Percentiles rank a stretch among this genome's conserved stretches.
Evolutionary conservation across 306 rosid species (phyloP).

Genomic region (Macrotyloma uniflorum): DNA sequence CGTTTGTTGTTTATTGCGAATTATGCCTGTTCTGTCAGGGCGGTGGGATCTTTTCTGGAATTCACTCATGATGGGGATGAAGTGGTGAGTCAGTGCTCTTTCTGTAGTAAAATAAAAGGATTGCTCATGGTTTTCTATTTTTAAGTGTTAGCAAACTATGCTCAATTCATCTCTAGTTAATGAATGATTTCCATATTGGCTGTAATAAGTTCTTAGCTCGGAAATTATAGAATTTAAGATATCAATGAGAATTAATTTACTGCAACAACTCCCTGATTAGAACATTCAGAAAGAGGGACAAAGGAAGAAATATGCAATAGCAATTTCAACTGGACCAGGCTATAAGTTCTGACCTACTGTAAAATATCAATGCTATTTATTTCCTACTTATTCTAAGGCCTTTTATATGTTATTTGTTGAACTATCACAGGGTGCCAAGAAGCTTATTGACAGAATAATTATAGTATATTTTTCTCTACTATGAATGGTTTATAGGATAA

Average conservation of each 20-base stretch:
- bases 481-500: conserved; percentile 5
- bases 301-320: neutral
- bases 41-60: conserved; percentile 95
- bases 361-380: neutral
- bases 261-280: neutral
- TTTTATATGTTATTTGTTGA: neutral
- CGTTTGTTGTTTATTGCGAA: conserved; percentile 29
- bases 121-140: neutral
- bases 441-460: neutral
- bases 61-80: conserved; percentile 89
- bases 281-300: conserved; percentile 14
- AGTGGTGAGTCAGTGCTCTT: conserved; percentile 71
- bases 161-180: neutral
- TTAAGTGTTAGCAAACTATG: neutral
- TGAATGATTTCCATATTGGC: conserved; percentile 19
- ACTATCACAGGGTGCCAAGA: neutral
- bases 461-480: neutral
- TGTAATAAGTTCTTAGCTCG: neutral
- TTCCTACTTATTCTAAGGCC: neutral
- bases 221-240: neutral
- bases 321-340: conserved; percentile 1
- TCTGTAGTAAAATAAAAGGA: neutral
- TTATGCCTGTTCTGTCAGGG: conserved; percentile 59
- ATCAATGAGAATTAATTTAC: conserved; percentile 12
- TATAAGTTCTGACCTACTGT: neutral